These are phyloP conservation scores for Physcomitrium patens DNA, from an alignment of 225 moss, liverwort and hornwort genomes.

Conservation along the genomic window DNA sequence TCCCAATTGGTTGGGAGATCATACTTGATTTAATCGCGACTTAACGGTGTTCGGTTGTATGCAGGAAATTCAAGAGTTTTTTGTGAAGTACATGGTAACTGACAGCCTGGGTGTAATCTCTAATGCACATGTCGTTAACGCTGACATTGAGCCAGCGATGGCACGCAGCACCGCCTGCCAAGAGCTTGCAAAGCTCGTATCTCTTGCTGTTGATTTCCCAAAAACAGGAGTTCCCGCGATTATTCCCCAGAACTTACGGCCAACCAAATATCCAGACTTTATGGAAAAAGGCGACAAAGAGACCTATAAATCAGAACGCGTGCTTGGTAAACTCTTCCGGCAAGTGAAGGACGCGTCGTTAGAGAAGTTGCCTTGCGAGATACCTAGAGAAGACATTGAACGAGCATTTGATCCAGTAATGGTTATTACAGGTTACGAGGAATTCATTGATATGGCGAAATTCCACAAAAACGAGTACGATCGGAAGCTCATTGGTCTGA, in stretches of 20 bases:
- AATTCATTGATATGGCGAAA: conserved; percentile 61
- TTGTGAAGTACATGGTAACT: conserved; percentile 76
- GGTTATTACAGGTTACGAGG: conserved; percentile 56
- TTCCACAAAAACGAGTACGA: conserved; percentile 70
- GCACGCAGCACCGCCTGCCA: conserved; percentile 73
- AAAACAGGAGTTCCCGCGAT: conserved; percentile 92
- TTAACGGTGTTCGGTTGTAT: conserved; percentile 18
- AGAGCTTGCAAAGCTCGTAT: conserved; percentile 80
- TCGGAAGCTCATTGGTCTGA: conserved; percentile 72
- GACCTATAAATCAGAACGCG: conserved; percentile 60
- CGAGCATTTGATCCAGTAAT: conserved; percentile 37
- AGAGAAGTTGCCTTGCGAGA: conserved; percentile 32
- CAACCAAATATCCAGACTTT: conserved; percentile 84
- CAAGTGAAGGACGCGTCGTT: conserved; percentile 42
- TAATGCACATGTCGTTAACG: conserved; percentile 88
- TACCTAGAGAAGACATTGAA: conserved; percentile 40
- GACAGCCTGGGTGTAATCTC: conserved; percentile 84
- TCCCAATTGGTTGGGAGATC: not conserved
- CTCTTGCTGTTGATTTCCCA: conserved; percentile 89
- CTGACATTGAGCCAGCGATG: conserved; percentile 68
- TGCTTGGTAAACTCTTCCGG: conserved; percentile 83
- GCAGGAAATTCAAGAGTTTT: conserved; percentile 95
- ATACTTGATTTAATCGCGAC: not conserved
- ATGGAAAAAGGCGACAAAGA: conserved; percentile 80
- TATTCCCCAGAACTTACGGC: conserved; percentile 64